Evolutionary conservation across 805 yeast genomes (phyloP).

Genomic region (Maudiozyma pseudohumilis): DNA sequence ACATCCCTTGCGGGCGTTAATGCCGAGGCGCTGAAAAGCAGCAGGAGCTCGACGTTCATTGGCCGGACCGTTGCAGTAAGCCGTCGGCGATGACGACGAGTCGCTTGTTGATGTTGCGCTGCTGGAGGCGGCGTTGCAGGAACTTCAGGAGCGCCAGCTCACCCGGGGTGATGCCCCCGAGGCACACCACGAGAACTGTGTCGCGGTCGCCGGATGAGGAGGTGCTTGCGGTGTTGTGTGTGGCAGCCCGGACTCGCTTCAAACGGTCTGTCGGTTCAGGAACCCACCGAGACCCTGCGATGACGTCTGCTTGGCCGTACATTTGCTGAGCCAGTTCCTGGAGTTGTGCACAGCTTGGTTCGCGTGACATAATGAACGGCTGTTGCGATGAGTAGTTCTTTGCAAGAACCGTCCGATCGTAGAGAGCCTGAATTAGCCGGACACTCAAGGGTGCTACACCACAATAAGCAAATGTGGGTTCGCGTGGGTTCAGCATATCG

Average conservation of each 20-base stretch:
- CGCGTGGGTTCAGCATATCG: conserved; percentile 12
- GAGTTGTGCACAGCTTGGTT: conserved; percentile 17
- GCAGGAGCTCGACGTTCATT: conserved; percentile 1
- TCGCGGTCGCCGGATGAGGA: conserved; percentile 6
- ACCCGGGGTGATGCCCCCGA: conserved; percentile 83
- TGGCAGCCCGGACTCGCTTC: background rate
- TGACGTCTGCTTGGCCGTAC: conserved; percentile 14
- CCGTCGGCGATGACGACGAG: conserved; percentile 41
- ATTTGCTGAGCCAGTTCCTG: conserved; percentile 19
- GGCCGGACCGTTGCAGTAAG: conserved; percentile 31
- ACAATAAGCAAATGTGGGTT: conserved; percentile 53
- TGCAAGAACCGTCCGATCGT: conserved; percentile 43
- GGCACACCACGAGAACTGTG: conserved; percentile 39
- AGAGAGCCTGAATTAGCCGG: conserved; percentile 61
- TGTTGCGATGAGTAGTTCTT: conserved; percentile 26
- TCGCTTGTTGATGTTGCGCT: conserved; percentile 29
- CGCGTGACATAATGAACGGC: conserved; percentile 24
- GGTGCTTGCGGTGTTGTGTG: background rate
- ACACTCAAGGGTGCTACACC: conserved; percentile 72
- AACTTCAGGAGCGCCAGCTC: conserved; percentile 67
- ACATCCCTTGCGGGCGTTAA: background rate
- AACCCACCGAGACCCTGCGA: conserved; percentile 18
- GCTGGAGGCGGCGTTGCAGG: conserved; percentile 38
- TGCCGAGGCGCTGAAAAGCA: background rate
- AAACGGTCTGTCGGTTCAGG: conserved; percentile 8